Evolutionary conservation across 805 yeast genomes (phyloP).

Genomic region (Starmera quercuum): DNA sequence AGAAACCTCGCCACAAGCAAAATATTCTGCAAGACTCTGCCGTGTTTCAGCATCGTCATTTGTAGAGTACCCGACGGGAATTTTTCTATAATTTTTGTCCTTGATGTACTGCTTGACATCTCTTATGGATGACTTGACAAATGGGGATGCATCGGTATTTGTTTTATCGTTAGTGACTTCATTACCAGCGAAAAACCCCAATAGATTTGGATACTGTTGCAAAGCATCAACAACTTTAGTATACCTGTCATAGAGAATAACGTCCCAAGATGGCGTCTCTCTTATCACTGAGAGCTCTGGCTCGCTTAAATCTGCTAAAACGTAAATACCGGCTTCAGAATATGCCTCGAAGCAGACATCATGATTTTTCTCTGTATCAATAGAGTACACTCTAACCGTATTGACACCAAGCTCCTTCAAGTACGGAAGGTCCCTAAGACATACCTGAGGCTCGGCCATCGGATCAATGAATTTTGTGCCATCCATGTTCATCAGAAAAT

Average conservation of each 20-base stretch:
- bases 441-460: constrained; percentile 57
- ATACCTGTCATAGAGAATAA: constrained; percentile 66
- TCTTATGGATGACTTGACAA: constrained; percentile 92
- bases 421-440: constrained; percentile 81
- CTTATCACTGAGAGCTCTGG: constrained; percentile 76
- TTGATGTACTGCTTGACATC: constrained; percentile 75
- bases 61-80: constrained; percentile 93
- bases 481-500: constrained; percentile 10
- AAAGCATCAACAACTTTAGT: constrained; percentile 75
- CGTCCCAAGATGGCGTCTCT: constrained; percentile 71
- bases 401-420: constrained; percentile 63
- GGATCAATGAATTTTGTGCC: constrained; percentile 54
- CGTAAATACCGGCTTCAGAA: constrained; percentile 83
- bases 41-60: constrained; percentile 84
- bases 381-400: constrained; percentile 78
- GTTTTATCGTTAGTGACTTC: constrained; percentile 84
- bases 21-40: constrained; percentile 72
- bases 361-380: constrained; percentile 67
- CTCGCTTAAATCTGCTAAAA: constrained; percentile 83
- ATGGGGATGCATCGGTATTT: constrained; percentile 87
- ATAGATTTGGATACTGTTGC: constrained; percentile 67
- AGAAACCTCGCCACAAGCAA: constrained; percentile 64
- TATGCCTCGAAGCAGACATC: constrained; percentile 69
- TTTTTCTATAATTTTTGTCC: constrained; percentile 55
- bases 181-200: constrained; percentile 97